These are phyloP conservation scores for Metschnikowia dekortorum DNA, from an alignment of 805 yeast species.

Conservation along the genomic window DNA sequence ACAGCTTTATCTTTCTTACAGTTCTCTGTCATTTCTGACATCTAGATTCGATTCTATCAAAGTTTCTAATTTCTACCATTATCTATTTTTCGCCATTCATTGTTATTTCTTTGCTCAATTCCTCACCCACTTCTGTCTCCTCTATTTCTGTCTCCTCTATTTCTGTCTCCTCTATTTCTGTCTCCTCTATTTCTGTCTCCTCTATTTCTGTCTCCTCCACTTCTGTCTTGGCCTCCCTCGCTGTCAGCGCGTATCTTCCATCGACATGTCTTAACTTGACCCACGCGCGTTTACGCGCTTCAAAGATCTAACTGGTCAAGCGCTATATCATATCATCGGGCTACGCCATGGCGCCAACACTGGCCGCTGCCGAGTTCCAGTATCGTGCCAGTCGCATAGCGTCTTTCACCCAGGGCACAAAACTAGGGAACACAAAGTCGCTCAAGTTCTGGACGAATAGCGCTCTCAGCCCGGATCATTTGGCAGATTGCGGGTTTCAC, in stretches of 20 bases:
- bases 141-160: too few relatives aligned
- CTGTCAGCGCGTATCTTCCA: not conserved
- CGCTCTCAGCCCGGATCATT: constrained; percentile 19
- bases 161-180: not conserved
- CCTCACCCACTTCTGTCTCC: too few relatives aligned
- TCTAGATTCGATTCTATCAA: too few relatives aligned
- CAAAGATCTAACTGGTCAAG: not conserved
- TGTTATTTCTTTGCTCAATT: too few relatives aligned
- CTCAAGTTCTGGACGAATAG: constrained; percentile 23
- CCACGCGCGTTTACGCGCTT: not conserved
- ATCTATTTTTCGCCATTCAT: too few relatives aligned
- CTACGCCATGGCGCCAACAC: constrained; percentile 1
- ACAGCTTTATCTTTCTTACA: not conserved
- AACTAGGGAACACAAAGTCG: constrained; percentile 20
- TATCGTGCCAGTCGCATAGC: constrained; percentile 19
- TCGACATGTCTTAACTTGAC: not conserved
- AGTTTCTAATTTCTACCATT: too few relatives aligned
- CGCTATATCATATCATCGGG: not conserved
- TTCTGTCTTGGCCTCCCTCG: not conserved
- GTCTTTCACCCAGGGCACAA: constrained; percentile 20
- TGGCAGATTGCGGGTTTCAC: constrained; percentile 60
- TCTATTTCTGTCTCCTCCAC: too few relatives aligned
- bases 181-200: too few relatives aligned
- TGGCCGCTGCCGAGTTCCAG: constrained; percentile 13
- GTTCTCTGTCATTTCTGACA: too few relatives aligned